Base-by-base conservation (phyloP, 805 yeast species). In the Pichia californica region DNA sequence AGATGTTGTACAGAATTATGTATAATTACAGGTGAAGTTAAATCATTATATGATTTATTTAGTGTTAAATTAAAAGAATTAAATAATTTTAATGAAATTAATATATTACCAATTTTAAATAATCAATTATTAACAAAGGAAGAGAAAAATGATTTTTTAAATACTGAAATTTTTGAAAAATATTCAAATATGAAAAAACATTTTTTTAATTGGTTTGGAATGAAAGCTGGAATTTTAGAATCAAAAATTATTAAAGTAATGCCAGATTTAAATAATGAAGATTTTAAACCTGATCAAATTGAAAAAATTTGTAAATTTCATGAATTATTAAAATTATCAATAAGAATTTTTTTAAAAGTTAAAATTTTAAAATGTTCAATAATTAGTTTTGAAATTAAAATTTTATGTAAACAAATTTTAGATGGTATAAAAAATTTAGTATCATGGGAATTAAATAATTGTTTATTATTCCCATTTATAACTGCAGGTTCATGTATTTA, bases 1-100 rank as follows among this genome's bases (percentile, higher is more conserved):
- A 23, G 11, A 21, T 39, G 36, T 26, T 39, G 37, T 16, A 11
- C 18, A 3, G 31, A 23, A n/a, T 27, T 39, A 31, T 16, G 7
- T 14, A 31, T 39, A 8, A 25, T 16, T 23, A 31, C 30, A 18
- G 42, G 42, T 6, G 49, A 45, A 26, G 20, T 45, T 5, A 45
- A 42, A n/a, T 38, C 36, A 19, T 23, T 45, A 15, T 38, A 42
- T 28, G 49, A 45, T 27, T 19, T 36, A 10, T 45, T 42, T 35
- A 16, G 19, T n/a, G 34, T 28, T 27, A 41, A 35, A 33, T 27
- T 41, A 10, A 19, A 21, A n/a, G 30, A 31, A 2, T 4, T 39
- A 1, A 23, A 39, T 5, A 31, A 3, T 7, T 32, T 7, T 19
- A 25, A 31, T 31, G 23, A 31, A n/a, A 14, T 8, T 7, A 9